Base-by-base conservation (phyloP, 2,329 filamentous ascomycete genomes). In the Diaporthe vexans region DNA sequence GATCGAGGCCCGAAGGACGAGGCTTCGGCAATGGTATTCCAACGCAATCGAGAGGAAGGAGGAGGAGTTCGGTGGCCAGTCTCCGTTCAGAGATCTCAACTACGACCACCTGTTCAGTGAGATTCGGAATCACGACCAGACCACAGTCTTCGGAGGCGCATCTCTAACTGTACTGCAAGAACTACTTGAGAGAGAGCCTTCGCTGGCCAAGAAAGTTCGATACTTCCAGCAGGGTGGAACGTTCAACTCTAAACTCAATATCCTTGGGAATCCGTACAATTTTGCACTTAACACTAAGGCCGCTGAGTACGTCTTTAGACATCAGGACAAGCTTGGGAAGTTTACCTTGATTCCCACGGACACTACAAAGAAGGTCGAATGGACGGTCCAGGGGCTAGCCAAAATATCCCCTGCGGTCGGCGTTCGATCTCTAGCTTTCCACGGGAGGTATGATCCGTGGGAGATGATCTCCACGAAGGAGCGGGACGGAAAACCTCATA, bases 201-300 rank as follows among this genome's bases (percentile, higher is more conserved):
- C n/a, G 7, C 43, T 76, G 26, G 73, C 59, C 10, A 43, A 65
- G 37, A 76, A 54, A 56, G 46, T 76, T 5, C 46, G 67, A 15
- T 74, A 74, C 40, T 76, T 58, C 15, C 74, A 76, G 35, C 74
- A 76, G 33, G 74, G 74, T 35, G 74, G 74, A 2, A 76, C 74
- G 1, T 76, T 76, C 43, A 65, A 76, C 72, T 59, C 73, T 5
- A 65, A 57, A 13, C 68, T 76, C 40, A 76, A 76, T 33, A 76
- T 76, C 15, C 69, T 76, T n/a, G 74, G 74, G n/a, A 76, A 76
- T 13, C 74, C 74, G 46, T 73, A 74, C 54, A 76, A 76, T 46
- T 76, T 76, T 26, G 73, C 74, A 26, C 58, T 76, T 3, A 72
- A 76, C 52, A 68, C 73, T 21, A n/a, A 46, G 33, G 74, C 74